These are phyloP conservation scores for Trichoderma reesei DNA, from an alignment of 495 filamentous ascomycete genomes.

Conservation along the genomic window DNA sequence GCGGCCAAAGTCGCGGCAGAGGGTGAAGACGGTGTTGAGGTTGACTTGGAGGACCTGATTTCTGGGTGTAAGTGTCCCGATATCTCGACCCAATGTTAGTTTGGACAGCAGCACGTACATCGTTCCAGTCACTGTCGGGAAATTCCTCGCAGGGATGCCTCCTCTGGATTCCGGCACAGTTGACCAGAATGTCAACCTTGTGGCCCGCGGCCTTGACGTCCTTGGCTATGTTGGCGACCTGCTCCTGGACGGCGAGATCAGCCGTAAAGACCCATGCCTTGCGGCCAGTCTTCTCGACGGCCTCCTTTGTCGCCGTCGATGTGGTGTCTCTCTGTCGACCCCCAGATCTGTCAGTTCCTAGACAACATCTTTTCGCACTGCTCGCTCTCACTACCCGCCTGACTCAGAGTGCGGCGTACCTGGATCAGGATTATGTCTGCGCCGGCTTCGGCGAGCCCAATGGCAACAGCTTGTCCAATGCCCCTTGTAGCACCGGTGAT, in stretches of 20 bases:
- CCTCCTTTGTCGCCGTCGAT: constrained; percentile 52
- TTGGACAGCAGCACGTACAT: constrained; percentile 28
- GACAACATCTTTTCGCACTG: no score
- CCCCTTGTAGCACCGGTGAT: constrained; percentile 83
- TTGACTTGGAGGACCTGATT: constrained; percentile 70
- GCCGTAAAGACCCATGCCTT: constrained; percentile 58
- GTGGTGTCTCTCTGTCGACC: constrained; percentile 48
- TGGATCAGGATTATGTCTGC: constrained; percentile 71
- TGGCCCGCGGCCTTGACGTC: constrained; percentile 48
- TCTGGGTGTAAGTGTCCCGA: background rate
- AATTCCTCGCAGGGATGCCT: constrained; percentile 70
- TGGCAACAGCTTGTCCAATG: constrained; percentile 75
- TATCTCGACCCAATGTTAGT: background rate
- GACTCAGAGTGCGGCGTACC: constrained; percentile 20
- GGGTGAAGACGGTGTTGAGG: constrained; percentile 69
- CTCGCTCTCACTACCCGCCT: no score
- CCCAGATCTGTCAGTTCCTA: no score
- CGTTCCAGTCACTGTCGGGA: constrained; percentile 73
- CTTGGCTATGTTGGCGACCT: constrained; percentile 54
- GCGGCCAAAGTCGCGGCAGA: constrained; percentile 76
- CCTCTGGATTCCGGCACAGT: constrained; percentile 78
- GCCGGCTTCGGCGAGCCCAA: constrained; percentile 74
- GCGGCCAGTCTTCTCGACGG: constrained; percentile 55
- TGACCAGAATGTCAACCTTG: constrained; percentile 64
- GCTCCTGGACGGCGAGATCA: constrained; percentile 55